A percentile compares a stretch with the other conserved stretches of the same genome.
Conservation (phyloP, 371 early-diverging fungal genomes). For the Enterospora canceri region DNA sequence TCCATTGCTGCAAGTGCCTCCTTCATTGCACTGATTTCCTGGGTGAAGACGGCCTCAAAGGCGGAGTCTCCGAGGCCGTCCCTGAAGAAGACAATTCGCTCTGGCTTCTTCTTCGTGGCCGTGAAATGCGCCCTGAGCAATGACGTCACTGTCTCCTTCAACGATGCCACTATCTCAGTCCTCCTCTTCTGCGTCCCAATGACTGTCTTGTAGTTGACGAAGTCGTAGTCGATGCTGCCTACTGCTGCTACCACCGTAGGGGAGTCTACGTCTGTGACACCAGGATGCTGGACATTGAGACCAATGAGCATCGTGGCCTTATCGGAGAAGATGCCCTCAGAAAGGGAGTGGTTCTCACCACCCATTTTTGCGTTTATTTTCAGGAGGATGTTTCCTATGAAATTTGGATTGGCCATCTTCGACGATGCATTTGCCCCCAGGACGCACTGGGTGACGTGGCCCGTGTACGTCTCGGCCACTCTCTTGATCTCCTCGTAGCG, state of each 20-base stretch:
- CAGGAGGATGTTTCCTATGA: slow-evolving; percentile 65
- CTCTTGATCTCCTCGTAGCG: slow-evolving; percentile 79
- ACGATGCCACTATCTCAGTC: slow-evolving; percentile 71
- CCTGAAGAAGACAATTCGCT: slow-evolving; percentile 76
- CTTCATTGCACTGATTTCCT: slow-evolving; percentile 67
- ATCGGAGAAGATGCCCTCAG: slow-evolving; percentile 53
- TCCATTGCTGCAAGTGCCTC: slow-evolving; percentile 64
- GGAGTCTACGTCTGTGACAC: slow-evolving; percentile 37
- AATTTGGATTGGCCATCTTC: slow-evolving; percentile 60
- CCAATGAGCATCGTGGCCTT: slow-evolving; percentile 73
- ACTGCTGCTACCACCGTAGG: slow-evolving; percentile 78
- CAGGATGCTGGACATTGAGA: slow-evolving; percentile 71
- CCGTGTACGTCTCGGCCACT: slow-evolving; percentile 68
- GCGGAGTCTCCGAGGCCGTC: slow-evolving; percentile 79
- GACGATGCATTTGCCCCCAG: slow-evolving; percentile 62
- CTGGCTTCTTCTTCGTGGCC: slow-evolving; percentile 58
- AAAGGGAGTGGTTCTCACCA: slow-evolving; percentile 60
- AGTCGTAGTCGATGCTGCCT: slow-evolving; percentile 70
- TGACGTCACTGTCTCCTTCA: slow-evolving; percentile 43
- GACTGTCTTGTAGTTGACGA: slow-evolving; percentile 59
- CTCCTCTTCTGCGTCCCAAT: slow-evolving; percentile 65
- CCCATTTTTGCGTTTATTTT: slow-evolving; percentile 77
- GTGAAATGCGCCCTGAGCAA: slow-evolving; percentile 21
- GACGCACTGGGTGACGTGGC: slow-evolving; percentile 77
- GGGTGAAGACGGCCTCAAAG: slow-evolving; percentile 64